Percentiles rank a stretch among this genome's conserved stretches.
Conservation (phyloP, 495 filamentous ascomycete genomes). For the Ramalina peruviana region DNA sequence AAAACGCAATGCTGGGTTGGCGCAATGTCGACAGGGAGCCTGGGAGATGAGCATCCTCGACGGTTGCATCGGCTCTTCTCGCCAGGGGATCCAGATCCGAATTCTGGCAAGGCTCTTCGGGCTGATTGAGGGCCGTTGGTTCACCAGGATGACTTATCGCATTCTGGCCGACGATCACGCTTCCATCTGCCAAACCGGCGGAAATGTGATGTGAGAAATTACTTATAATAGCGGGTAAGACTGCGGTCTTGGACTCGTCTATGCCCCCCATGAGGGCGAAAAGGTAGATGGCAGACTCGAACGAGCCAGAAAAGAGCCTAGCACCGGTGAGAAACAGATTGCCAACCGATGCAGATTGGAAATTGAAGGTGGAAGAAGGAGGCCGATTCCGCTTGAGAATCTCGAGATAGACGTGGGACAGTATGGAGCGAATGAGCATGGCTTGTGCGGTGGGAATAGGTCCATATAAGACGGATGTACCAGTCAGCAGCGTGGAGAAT, state of each 20-base stretch:
- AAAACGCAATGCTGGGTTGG: slow-evolving; percentile 64
- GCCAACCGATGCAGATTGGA: slow-evolving; percentile 76
- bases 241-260: slow-evolving; percentile 49
- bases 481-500: slow-evolving; percentile 86
- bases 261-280: slow-evolving; percentile 70
- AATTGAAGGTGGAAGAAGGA: slow-evolving; percentile 70
- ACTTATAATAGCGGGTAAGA: slow-evolving; percentile 82
- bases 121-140: slow-evolving; percentile 31
- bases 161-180: slow-evolving; percentile 80
- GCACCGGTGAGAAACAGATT: slow-evolving; percentile 86
- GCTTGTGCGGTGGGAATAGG: slow-evolving; percentile 70
- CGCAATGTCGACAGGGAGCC: slow-evolving; percentile 69
- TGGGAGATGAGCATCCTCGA: slow-evolving; percentile 80
- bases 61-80: slow-evolving; percentile 11
- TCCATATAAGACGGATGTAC: slow-evolving; percentile 58
- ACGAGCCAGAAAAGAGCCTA: slow-evolving; percentile 65
- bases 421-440: slow-evolving; percentile 80
- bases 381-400: slow-evolving; percentile 73
- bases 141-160: slow-evolving; percentile 75
- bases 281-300: slow-evolving; percentile 72
- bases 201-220: slow-evolving; percentile 92
- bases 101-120: slow-evolving; percentile 56
- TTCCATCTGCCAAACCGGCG: slow-evolving; percentile 62
- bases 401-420: slow-evolving; percentile 79
- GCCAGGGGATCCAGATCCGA: slow-evolving; percentile 28